Evolutionary conservation across 78 protist genomes (phyloP).

Genomic region (Creolimax fragrantissima): DNA sequence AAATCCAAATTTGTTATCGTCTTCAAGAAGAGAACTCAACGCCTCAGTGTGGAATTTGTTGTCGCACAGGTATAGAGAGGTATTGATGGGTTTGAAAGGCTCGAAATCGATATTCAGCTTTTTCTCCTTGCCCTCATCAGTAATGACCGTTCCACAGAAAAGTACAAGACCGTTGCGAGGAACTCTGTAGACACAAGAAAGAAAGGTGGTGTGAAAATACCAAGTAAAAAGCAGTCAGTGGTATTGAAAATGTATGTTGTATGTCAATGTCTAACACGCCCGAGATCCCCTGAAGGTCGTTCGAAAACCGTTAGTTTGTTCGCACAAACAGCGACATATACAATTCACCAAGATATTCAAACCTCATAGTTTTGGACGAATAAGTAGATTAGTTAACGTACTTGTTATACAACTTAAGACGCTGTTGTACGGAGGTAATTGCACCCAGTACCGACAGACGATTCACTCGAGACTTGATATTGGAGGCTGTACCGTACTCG

Average conservation of each 20-base stretch:
- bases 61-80: constrained; percentile 96
- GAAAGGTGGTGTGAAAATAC: background rate
- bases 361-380: no score
- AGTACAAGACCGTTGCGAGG: constrained; percentile 96
- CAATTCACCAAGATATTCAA: no score
- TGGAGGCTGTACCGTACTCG: constrained; percentile 98
- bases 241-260: no score
- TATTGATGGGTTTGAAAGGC: constrained; percentile 97
- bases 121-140: constrained; percentile 92
- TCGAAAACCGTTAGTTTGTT: no score
- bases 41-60: constrained; percentile 97
- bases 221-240: no score
- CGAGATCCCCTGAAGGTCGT: no score
- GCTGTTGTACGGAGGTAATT: constrained; percentile 74
- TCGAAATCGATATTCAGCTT: constrained; percentile 94
- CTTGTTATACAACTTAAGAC: constrained; percentile 75
- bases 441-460: constrained; percentile 45
- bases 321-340: no score
- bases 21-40: constrained; percentile 79
- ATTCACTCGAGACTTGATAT: constrained; percentile 95
- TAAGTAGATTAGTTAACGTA: no score
- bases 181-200: constrained; percentile 18
- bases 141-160: constrained; percentile 96
- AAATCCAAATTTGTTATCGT: constrained; percentile 95
- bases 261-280: no score